Conservation (phyloP, 1,284 basidiomycete genomes). For the Acaromyces ingoldii region DNA sequence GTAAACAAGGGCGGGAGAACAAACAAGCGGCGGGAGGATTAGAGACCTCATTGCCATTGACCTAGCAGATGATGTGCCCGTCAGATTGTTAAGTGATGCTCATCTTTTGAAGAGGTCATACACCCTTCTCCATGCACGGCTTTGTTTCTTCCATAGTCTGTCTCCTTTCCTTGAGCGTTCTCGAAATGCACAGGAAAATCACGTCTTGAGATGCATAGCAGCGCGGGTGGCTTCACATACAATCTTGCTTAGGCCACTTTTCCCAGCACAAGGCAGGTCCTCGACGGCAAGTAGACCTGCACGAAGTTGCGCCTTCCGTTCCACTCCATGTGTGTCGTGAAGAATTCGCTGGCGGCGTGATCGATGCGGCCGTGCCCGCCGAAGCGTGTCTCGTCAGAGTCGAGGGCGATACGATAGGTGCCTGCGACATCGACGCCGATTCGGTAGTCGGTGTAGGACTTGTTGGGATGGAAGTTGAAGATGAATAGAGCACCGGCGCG, state of each 20-base stretch:
- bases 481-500: slow-evolving; percentile 86
- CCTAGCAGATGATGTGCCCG: too few species aligned
- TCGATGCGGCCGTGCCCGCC: slow-evolving; percentile 82
- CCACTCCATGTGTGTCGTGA: slow-evolving; percentile 84
- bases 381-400: slow-evolving; percentile 70
- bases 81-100: too few species aligned
- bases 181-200: too few species aligned
- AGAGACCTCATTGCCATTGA: too few species aligned
- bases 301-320: slow-evolving; percentile 77
- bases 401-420: slow-evolving; percentile 76
- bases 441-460: slow-evolving; percentile 87
- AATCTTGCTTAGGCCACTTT: slow-evolving; percentile 2
- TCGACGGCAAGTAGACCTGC: slow-evolving; percentile 24
- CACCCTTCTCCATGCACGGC: too few species aligned
- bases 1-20: too few species aligned
- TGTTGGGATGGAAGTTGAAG: slow-evolving; percentile 89
- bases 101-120: too few species aligned
- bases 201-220: too few species aligned
- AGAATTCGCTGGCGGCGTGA: slow-evolving; percentile 61
- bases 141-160: too few species aligned
- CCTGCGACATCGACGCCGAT: slow-evolving; percentile 81
- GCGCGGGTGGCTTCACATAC: too few species aligned
- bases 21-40: too few species aligned
- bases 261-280: slow-evolving; percentile 45
- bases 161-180: too few species aligned